Conservation (phyloP, 306 rosid genomes). For the Prunus kanzakura region DNA sequence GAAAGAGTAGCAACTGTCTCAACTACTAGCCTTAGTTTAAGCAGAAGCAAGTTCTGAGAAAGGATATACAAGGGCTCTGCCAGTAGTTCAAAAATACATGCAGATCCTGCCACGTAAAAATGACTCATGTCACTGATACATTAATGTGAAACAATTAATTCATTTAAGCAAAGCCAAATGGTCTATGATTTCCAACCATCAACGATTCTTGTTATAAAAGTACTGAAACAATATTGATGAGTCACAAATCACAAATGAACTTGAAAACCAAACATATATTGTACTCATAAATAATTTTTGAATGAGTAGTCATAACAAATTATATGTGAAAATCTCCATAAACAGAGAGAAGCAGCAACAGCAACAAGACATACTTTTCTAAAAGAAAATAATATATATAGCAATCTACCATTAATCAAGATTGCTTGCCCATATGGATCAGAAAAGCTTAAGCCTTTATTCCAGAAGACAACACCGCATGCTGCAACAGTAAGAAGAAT, state of each 20-base stretch:
- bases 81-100: conserved; percentile 89
- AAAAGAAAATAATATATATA: background rate
- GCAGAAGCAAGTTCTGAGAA: conserved; percentile 85
- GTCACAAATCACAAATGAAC: background rate
- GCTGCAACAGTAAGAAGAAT: conserved; percentile 59
- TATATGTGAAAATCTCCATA: background rate
- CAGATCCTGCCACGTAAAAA: conserved; percentile 61
- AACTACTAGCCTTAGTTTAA: conserved; percentile 65
- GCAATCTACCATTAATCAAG: conserved; percentile 74
- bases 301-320: background rate
- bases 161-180: background rate
- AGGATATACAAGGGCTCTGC: conserved; percentile 91
- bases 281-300: background rate
- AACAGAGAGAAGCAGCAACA: background rate
- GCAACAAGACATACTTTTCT: background rate
- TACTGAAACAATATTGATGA: background rate
- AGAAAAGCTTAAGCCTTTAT: conserved; percentile 57
- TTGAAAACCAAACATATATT: background rate
- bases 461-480: conserved; percentile 70
- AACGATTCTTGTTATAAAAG: background rate
- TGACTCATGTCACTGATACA: conserved; percentile 13
- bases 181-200: background rate
- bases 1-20: conserved; percentile 81
- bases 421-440: conserved; percentile 80
- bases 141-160: background rate